These are phyloP conservation scores for Schoenoplectus tabernaemontani DNA, from an alignment of 202 grass and related monocot species.

Conservation along the genomic window DNA sequence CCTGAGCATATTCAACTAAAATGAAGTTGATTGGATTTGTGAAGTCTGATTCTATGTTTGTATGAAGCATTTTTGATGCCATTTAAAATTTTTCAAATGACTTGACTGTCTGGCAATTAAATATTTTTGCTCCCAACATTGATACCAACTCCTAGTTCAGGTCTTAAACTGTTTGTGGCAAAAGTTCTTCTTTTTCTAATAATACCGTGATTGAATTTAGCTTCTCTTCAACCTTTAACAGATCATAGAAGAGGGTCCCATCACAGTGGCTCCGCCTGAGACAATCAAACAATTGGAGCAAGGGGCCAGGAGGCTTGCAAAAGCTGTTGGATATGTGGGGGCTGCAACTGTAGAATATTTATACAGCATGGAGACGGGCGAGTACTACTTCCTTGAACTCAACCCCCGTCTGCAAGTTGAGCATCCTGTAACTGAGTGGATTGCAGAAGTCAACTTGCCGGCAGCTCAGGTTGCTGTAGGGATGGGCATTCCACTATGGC, in stretches of 20 bases:
- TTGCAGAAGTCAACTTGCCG: constrained; percentile 96
- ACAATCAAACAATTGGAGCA: constrained; percentile 84
- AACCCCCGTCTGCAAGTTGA: constrained; percentile 96
- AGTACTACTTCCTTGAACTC: constrained; percentile 96
- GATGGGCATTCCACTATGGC: constrained; percentile 93
- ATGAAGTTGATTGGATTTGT: not conserved
- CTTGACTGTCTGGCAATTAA: not conserved
- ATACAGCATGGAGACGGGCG: constrained; percentile 96
- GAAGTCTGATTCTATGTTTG: not conserved
- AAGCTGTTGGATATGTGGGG: constrained; percentile 75
- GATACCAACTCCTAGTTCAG: not conserved
- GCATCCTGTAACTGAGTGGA: constrained; percentile 99
- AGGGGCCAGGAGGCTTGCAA: constrained; percentile 88
- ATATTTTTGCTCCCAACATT: not conserved
- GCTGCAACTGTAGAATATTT: constrained; percentile 98
- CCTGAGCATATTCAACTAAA: constrained; percentile 7
- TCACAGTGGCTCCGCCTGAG: constrained; percentile 70
- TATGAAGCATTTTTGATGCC: not conserved
- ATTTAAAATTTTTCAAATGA: not conserved
- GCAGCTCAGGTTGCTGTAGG: constrained; percentile 95
- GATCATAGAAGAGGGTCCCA: constrained; percentile 98
- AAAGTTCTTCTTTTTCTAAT: not conserved
- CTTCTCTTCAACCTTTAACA: constrained; percentile 24
- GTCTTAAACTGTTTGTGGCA: not conserved
- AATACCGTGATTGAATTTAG: not conserved